Base-by-base conservation (phyloP, 371 early-diverging fungal genomes). In the Lichtheimia ornata region DNA sequence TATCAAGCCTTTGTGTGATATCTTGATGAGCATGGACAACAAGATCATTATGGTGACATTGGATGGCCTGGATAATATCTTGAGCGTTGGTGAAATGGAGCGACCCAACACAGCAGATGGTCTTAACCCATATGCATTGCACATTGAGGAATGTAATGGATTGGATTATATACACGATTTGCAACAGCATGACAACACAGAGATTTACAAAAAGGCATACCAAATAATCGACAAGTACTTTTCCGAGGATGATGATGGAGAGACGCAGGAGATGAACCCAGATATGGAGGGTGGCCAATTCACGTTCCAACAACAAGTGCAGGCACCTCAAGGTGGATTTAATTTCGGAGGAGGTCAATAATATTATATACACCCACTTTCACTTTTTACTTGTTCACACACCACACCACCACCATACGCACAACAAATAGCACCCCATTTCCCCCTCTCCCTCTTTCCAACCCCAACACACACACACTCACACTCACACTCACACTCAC, bases 61-160 rank as follows among this genome's bases (percentile, higher is more conserved):
- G 60, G 99, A 99, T 71, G 97, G 95, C 27, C 76, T 99, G 63
- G 96, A 96, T 66, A 97, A 97, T 83, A 95, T 97, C 59, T 85
- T 99, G 49, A 94, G 94, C 79, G 96, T 97, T 50, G 99, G 99
- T 47, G 98, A 97, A 62, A 65, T 86, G 53, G 79, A 78, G 49
- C 61, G 71, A n/a, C 42, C 62, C 4, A 69, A 72, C 15, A 65
- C 70, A 9, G 67, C 74, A 1, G 84, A 85, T 20, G 91, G 89
- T 24, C 61, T 85, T 56, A 98, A 97, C 72, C 87, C 88, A 68
- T 96, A 90, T 81, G 94, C 96, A n/a, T 67, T 92, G 28, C 87
- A 67, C 65, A 88, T 98, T 68, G 98, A 98, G 75, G 96, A 95
- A 64, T 92, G 90, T 50, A 94, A 92, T 56, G 98, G 97, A 35